phyloP scores from a whole-genome alignment of 139 green algal genomes.

The Coccomyxa sp. region DNA sequence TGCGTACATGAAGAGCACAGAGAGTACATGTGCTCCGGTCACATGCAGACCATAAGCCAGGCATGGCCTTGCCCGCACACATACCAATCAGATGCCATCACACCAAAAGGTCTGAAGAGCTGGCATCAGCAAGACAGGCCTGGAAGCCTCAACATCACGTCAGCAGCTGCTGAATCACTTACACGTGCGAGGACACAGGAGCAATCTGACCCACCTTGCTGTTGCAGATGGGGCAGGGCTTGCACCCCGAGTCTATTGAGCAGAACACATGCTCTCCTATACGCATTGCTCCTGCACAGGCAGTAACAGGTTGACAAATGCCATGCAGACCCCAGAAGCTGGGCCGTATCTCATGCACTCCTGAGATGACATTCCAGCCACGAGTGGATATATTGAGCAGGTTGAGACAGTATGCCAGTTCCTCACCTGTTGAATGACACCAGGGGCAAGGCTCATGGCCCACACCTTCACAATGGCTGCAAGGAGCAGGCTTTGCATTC shows the following conservation, averaged over 20 bases:
- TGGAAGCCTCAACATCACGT: not conserved
- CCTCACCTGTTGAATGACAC: constrained; percentile 12
- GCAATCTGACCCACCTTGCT: constrained; percentile 7
- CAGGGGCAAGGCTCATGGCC: constrained; percentile 7
- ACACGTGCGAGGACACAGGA: too few relatives aligned
- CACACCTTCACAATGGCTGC: constrained; percentile 19
- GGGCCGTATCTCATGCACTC: too few relatives aligned
- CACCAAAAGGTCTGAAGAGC: not conserved
- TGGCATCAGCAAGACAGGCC: not conserved
- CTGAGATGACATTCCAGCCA: too few relatives aligned
- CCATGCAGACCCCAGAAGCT: too few relatives aligned
- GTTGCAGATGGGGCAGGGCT: constrained; percentile 27
- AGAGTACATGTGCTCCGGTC: not conserved
- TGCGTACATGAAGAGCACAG: too few relatives aligned
- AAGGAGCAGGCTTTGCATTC: constrained; percentile 5
- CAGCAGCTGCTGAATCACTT: not conserved
- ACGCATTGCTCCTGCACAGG: constrained; percentile 18
- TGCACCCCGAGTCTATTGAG: constrained; percentile 17
- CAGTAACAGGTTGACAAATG: too few relatives aligned
- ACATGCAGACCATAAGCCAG: not conserved
- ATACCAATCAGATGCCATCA: not conserved
- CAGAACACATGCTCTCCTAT: constrained; percentile 21
- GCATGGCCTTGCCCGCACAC: not conserved
- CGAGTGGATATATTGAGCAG: too few relatives aligned
- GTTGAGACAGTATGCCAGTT: not conserved